A percentile compares a stretch with the other conserved stretches of the same genome.
Conservation (phyloP, 2,329 filamentous ascomycete species). For the Lachnum nothofagi region DNA sequence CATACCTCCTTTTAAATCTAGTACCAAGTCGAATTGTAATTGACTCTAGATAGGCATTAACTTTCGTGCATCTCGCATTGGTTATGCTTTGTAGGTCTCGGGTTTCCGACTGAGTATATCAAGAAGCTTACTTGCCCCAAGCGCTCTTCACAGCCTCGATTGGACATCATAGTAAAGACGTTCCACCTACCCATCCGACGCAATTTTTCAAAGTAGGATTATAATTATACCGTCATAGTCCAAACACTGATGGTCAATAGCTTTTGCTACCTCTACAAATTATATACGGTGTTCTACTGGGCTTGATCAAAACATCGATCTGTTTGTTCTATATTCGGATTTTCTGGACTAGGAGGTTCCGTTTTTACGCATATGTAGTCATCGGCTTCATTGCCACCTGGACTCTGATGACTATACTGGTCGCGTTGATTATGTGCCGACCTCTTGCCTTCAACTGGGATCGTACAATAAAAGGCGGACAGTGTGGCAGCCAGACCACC, state of each 20-base stretch:
- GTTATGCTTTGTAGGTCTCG: neutral
- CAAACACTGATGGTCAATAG: neutral
- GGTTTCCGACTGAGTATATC: neutral
- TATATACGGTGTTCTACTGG: slow-evolving; percentile 1
- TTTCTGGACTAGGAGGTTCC: slow-evolving; percentile 5
- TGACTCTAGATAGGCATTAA: neutral
- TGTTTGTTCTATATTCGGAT: slow-evolving; percentile 8
- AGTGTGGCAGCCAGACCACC: slow-evolving; percentile 1
- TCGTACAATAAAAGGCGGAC: neutral
- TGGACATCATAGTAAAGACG: slow-evolving; percentile 1
- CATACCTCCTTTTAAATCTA: neutral
- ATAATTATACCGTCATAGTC: neutral
- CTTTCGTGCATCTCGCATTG: neutral
- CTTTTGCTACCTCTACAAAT: slow-evolving; percentile 3
- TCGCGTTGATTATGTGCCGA: neutral
- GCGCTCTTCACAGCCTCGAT: slow-evolving; percentile 1
- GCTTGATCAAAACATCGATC: slow-evolving; percentile 29
- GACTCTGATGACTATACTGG: neutral
- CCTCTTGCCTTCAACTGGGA: slow-evolving; percentile 8
- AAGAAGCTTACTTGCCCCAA: neutral
- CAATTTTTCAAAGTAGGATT: slow-evolving; percentile 3
- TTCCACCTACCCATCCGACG: neutral
- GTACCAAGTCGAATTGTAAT: neutral
- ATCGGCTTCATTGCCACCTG: slow-evolving; percentile 3
- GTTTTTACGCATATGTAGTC: neutral